Conservation (phyloP, 2,329 filamentous ascomycete genomes). For the Sarocladium brachiariae region DNA sequence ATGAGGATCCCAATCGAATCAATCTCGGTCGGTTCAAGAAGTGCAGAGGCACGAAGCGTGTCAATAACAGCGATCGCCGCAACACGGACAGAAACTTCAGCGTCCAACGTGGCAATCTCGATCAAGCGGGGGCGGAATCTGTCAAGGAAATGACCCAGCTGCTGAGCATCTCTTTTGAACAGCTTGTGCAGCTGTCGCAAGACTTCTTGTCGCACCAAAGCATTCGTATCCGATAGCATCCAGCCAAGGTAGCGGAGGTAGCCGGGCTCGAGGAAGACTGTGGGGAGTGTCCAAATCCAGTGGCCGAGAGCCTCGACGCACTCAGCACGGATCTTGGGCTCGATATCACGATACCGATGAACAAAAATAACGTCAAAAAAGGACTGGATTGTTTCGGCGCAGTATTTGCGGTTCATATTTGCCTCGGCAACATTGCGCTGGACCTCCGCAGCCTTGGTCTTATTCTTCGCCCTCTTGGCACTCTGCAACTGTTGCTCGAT, state of each 20-base stretch:
- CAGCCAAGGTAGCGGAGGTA: slow-evolving; percentile 93
- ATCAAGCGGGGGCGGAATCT: slow-evolving; percentile 80
- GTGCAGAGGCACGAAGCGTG: slow-evolving; percentile 70
- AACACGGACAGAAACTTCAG: slow-evolving; percentile 73
- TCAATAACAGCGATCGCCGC: slow-evolving; percentile 77
- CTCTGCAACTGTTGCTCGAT: slow-evolving; percentile 72
- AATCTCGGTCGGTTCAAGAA: slow-evolving; percentile 87
- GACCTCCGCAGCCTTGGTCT: slow-evolving; percentile 66
- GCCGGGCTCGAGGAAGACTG: slow-evolving; percentile 81
- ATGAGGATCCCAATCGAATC: slow-evolving; percentile 82
- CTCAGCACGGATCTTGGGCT: slow-evolving; percentile 80
- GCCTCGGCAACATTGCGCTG: slow-evolving; percentile 66
- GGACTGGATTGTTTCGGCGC: slow-evolving; percentile 69
- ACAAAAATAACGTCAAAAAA: slow-evolving; percentile 92
- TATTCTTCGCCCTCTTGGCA: slow-evolving; percentile 69
- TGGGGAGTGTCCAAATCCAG: slow-evolving; percentile 82
- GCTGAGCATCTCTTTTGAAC: slow-evolving; percentile 73
- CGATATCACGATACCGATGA: slow-evolving; percentile 90
- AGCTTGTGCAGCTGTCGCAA: slow-evolving; percentile 74
- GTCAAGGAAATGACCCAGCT: slow-evolving; percentile 88
- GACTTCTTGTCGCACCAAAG: slow-evolving; percentile 74
- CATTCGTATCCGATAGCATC: slow-evolving; percentile 79
- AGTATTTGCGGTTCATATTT: slow-evolving; percentile 59
- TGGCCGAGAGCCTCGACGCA: slow-evolving; percentile 79
- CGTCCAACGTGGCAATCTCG: slow-evolving; percentile 85